These are phyloP conservation scores for Rubia peregrina DNA, from an alignment of 305 asterid genomes.

Conservation along the genomic window DNA sequence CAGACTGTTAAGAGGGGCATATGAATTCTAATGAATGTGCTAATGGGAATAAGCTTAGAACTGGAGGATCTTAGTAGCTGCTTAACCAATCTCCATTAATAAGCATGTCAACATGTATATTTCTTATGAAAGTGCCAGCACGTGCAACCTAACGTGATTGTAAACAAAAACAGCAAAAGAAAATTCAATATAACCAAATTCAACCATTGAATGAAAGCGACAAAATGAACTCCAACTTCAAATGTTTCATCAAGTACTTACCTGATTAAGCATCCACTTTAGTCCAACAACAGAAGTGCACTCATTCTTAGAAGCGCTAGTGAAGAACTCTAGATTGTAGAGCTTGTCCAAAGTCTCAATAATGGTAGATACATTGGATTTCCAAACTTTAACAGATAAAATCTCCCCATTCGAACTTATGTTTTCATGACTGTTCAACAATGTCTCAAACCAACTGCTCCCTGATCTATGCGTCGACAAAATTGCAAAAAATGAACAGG, in stretches of 20 bases:
- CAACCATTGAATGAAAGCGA: neutral
- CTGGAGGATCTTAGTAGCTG: neutral
- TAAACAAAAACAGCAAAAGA: neutral
- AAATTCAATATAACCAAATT: neutral
- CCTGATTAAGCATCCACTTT: slow-evolving; percentile 98
- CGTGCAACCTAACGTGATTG: neutral
- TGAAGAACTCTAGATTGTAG: slow-evolving; percentile 61
- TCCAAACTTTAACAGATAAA: slow-evolving; percentile 63
- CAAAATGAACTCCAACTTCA: neutral
- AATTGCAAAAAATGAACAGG: slow-evolving; percentile 79
- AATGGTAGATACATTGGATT: slow-evolving; percentile 56
- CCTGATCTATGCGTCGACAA: slow-evolving; percentile 88
- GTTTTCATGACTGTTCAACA: slow-evolving; percentile 69
- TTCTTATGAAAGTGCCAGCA: neutral
- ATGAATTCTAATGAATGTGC: neutral
- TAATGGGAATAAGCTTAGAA: neutral
- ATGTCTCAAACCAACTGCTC: slow-evolving; percentile 93
- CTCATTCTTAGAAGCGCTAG: slow-evolving; percentile 87
- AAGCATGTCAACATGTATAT: neutral
- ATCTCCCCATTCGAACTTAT: slow-evolving; percentile 91
- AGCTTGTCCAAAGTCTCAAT: slow-evolving; percentile 61
- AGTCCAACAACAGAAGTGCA: slow-evolving; percentile 95
- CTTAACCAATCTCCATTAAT: neutral
- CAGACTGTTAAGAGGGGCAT: neutral
- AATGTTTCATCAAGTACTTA: slow-evolving; percentile 20